These are phyloP conservation scores for Calcarisporium arbuscula DNA, from an alignment of 2,329 filamentous ascomycete species.

Conservation along the genomic window DNA sequence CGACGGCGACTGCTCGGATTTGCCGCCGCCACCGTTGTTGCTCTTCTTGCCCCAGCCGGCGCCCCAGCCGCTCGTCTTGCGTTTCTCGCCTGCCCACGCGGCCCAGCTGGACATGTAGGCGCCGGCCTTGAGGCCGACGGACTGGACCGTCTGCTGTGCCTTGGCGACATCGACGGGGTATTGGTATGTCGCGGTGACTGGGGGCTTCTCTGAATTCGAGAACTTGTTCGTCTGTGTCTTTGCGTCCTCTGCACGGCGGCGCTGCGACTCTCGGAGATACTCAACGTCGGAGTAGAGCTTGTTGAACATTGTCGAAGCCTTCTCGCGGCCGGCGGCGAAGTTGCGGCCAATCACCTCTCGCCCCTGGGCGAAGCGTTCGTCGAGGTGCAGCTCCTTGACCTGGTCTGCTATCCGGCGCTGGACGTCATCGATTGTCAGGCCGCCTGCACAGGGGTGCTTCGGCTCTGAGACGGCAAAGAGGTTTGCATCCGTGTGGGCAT, in stretches of 20 bases:
- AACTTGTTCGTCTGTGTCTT: too few species aligned
- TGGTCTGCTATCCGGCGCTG: slow-evolving; percentile 86
- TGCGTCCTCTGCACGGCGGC: slow-evolving; percentile 34
- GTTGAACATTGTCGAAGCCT: slow-evolving; percentile 80
- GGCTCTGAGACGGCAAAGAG: slow-evolving; percentile 94
- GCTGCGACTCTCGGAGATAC: slow-evolving; percentile 40
- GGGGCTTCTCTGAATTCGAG: too few species aligned
- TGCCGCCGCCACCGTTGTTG: too few species aligned
- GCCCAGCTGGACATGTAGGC: slow-evolving; percentile 66
- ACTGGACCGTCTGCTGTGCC: slow-evolving; percentile 38
- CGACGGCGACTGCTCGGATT: slow-evolving; percentile 25
- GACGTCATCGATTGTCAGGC: slow-evolving; percentile 88
- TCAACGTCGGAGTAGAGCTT: slow-evolving; percentile 90
- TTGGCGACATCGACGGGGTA: slow-evolving; percentile 28
- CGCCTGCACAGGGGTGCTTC: slow-evolving; percentile 86
- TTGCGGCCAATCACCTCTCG: slow-evolving; percentile 84
- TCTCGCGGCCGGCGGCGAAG: slow-evolving; percentile 79
- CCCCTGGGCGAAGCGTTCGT: slow-evolving; percentile 80
- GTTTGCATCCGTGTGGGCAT: slow-evolving; percentile 72
- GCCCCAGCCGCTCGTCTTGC: slow-evolving; percentile 47
- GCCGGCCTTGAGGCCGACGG: slow-evolving; percentile 50
- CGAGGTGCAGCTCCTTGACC: slow-evolving; percentile 87
- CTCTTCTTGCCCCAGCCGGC: slow-evolving; percentile 31
- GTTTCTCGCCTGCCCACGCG: slow-evolving; percentile 68
- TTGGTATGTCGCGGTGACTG: too few species aligned